Evolutionary conservation across 2,329 filamentous ascomycete genomes (phyloP).

Genomic region (Aspergillus caelatus): DNA sequence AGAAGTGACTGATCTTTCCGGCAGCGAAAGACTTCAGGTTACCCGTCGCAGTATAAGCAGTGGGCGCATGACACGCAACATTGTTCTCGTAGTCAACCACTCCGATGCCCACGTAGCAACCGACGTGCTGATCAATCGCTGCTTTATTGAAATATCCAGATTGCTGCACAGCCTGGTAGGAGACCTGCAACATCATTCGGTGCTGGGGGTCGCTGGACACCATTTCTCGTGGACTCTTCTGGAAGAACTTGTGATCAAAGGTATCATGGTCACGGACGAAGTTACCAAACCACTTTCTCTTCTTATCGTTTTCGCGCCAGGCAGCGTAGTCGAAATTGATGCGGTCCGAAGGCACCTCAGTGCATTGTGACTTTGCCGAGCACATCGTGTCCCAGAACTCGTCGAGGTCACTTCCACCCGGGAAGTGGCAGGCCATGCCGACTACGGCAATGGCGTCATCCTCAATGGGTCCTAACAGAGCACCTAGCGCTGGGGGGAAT

Average conservation of each 20-base stretch:
- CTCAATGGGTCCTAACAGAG: background rate
- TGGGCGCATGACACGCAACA: slow-evolving; percentile 29
- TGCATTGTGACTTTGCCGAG: slow-evolving; percentile 35
- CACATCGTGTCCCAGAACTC: slow-evolving; percentile 38
- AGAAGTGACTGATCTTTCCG: slow-evolving; percentile 46
- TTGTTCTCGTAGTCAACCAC: slow-evolving; percentile 33
- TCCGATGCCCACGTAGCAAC: slow-evolving; percentile 31
- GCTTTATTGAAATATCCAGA: slow-evolving; percentile 30
- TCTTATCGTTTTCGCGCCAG: slow-evolving; percentile 21
- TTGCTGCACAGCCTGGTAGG: slow-evolving; percentile 36
- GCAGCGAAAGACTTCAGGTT: slow-evolving; percentile 21
- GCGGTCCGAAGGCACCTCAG: slow-evolving; percentile 24
- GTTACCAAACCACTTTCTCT: slow-evolving; percentile 22
- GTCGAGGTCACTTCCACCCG: slow-evolving; percentile 38
- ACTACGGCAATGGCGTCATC: slow-evolving; percentile 36
- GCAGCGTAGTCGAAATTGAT: slow-evolving; percentile 22
- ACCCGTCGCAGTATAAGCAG: slow-evolving; percentile 30
- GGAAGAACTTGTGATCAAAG: slow-evolving; percentile 41
- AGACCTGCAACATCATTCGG: slow-evolving; percentile 29
- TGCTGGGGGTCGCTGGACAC: slow-evolving; percentile 35
- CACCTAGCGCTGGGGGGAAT: background rate
- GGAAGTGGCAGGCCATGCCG: slow-evolving; percentile 39
- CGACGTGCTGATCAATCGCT: slow-evolving; percentile 19
- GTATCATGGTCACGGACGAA: slow-evolving; percentile 23
- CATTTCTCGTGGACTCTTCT: slow-evolving; percentile 29